Percentiles rank a stretch among this genome's conserved stretches.
These are phyloP conservation scores for Penicillium sp. DNA, from an alignment of 2,329 filamentous ascomycete species.

Conservation along the genomic window DNA sequence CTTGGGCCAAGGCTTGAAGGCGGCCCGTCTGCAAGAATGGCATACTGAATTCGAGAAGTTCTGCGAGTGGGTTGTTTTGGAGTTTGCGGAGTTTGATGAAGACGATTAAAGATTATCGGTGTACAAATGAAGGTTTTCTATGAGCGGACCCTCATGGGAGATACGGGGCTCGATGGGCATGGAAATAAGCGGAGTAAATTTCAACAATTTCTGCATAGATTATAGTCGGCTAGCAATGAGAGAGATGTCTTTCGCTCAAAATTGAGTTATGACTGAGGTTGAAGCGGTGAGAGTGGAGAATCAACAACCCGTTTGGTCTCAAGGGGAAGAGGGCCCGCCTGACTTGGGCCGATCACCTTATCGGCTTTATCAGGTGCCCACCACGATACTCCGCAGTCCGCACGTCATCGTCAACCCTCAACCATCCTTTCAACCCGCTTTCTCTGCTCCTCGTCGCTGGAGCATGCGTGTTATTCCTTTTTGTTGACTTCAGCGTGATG, in stretches of 20 bases:
- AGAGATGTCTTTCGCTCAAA: not conserved
- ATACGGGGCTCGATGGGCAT: not conserved
- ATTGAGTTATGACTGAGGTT: conserved; percentile 1
- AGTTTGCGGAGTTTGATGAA: conserved; percentile 62
- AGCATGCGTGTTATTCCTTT: conserved; percentile 6
- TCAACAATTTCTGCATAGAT: not conserved
- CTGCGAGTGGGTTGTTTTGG: conserved; percentile 83
- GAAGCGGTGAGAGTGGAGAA: conserved; percentile 2
- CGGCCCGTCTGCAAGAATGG: conserved; percentile 75
- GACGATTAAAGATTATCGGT: conserved; percentile 32
- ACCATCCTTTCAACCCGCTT: conserved; percentile 12
- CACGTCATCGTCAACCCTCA: conserved; percentile 34
- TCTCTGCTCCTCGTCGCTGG: conserved; percentile 6
- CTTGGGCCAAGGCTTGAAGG: conserved; percentile 69
- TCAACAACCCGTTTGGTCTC: conserved; percentile 3
- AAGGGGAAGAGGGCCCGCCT: conserved; percentile 15
- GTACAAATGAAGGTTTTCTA: too few relatives aligned
- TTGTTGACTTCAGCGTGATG: conserved; percentile 18
- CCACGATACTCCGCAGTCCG: conserved; percentile 31
- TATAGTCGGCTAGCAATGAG: not conserved
- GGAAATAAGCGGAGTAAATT: not conserved
- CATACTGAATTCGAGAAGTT: conserved; percentile 81
- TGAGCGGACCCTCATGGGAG: not conserved
- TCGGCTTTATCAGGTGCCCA: conserved; percentile 24
- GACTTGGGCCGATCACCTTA: conserved; percentile 27